Evolutionary conservation across 2,329 filamentous ascomycete species (phyloP).

Genomic region (Ceratocystiopsis sp.): DNA sequence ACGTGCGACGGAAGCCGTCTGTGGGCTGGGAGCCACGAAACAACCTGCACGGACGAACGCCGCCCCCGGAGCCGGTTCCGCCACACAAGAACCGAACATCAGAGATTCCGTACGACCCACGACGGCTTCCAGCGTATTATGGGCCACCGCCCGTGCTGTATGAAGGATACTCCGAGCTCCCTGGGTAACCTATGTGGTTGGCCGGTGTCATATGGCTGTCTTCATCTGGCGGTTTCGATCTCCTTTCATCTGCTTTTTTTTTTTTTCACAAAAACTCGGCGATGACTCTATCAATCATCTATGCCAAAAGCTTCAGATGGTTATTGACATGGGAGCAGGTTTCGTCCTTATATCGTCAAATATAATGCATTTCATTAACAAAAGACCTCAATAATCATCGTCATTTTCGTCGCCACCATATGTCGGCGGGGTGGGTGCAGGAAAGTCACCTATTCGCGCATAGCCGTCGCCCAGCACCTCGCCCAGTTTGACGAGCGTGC

Average conservation of each 20-base stretch:
- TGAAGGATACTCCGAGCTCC: constrained; percentile 6
- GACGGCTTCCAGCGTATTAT: constrained; percentile 7
- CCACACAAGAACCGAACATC: neutral
- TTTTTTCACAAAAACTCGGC: too few species aligned
- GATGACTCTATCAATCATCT: too few species aligned
- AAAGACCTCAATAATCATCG: constrained; percentile 1
- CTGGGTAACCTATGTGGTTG: constrained; percentile 1
- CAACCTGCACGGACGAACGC: neutral
- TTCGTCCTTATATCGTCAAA: too few species aligned
- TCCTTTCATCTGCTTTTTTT: too few species aligned
- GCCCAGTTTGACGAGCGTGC: constrained; percentile 58
- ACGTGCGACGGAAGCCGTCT: constrained; percentile 4
- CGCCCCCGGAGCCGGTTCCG: too few species aligned
- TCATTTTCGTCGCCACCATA: constrained; percentile 1
- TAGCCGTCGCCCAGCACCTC: constrained; percentile 38
- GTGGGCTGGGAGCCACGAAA: neutral
- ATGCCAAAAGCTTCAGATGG: too few species aligned
- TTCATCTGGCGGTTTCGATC: too few species aligned
- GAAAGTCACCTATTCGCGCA: constrained; percentile 2
- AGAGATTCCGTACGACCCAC: constrained; percentile 10
- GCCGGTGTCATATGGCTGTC: too few species aligned
- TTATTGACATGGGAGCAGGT: too few species aligned
- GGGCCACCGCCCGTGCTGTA: constrained; percentile 5
- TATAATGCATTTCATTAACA: too few species aligned
- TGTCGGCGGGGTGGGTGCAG: neutral